These are phyloP conservation scores for Hanseniaspora mollemarum DNA, from an alignment of 805 yeast species.

Conservation along the genomic window DNA sequence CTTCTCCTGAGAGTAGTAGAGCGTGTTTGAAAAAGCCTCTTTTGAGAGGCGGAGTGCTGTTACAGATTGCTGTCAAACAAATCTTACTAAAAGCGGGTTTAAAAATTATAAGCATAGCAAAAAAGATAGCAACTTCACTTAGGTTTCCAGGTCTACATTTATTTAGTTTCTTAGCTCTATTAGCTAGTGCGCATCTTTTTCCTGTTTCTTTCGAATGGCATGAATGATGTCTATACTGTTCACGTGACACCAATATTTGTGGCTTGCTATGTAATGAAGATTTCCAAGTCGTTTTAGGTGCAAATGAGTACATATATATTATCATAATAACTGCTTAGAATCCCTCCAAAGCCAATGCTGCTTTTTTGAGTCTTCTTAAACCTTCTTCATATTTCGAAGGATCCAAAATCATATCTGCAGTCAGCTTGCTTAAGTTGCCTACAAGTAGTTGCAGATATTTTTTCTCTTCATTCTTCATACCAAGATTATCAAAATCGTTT, in stretches of 20 bases:
- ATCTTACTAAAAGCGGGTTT: too few species aligned
- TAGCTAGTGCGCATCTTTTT: too few species aligned
- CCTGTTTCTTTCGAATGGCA: too few species aligned
- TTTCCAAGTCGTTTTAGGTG: not conserved
- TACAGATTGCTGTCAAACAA: too few species aligned
- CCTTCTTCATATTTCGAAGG: slow-evolving; percentile 73
- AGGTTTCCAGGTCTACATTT: too few species aligned
- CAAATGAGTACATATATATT: not conserved
- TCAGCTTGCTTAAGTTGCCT: slow-evolving; percentile 71
- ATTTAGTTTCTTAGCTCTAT: too few species aligned
- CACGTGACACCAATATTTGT: too few species aligned
- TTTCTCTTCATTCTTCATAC: slow-evolving; percentile 64
- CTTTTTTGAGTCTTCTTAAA: slow-evolving; percentile 63
- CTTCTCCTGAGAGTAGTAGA: not conserved
- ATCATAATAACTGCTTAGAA: slow-evolving; percentile 29
- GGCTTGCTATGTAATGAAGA: too few species aligned
- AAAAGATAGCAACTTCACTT: too few species aligned
- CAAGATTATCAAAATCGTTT: slow-evolving; percentile 55
- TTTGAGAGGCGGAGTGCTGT: too few species aligned
- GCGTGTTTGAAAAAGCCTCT: not conserved
- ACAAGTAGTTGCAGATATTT: slow-evolving; percentile 73
- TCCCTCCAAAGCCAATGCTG: slow-evolving; percentile 79
- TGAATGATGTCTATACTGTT: too few species aligned
- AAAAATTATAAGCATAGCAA: too few species aligned
- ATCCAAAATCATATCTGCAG: slow-evolving; percentile 84